These are phyloP conservation scores for Termitomyces bulborhizus DNA, from an alignment of 768 basidiomycete genomes.

Conservation along the genomic window DNA sequence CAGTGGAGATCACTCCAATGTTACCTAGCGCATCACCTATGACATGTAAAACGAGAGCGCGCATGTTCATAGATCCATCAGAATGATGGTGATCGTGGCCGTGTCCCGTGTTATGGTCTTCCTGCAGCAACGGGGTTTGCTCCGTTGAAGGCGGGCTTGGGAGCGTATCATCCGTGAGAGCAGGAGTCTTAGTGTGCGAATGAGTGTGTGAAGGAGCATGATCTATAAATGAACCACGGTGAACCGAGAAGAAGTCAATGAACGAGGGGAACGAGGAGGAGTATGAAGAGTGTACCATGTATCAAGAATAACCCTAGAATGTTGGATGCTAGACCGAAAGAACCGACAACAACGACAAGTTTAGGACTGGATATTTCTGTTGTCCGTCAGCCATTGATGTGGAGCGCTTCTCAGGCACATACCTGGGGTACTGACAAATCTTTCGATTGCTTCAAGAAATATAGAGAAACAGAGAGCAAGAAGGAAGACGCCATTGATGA, in stretches of 20 bases:
- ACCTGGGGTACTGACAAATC: constrained; percentile 43
- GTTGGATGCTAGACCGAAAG: constrained; percentile 85
- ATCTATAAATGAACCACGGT: constrained; percentile 24
- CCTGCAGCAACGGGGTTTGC: constrained; percentile 37
- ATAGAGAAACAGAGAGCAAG: constrained; percentile 3
- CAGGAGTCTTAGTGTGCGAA: constrained; percentile 6
- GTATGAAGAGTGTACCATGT: constrained; percentile 70
- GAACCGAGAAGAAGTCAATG: neutral
- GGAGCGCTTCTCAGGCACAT: constrained; percentile 44
- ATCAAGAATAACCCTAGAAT: constrained; percentile 91
- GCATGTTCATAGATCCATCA: constrained; percentile 68
- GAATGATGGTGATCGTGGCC: neutral
- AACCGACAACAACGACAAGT: constrained; percentile 61
- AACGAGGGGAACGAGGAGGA: constrained; percentile 5
- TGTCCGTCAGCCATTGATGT: constrained; percentile 29
- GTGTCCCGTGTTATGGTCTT: constrained; percentile 10
- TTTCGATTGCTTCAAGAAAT: constrained; percentile 39
- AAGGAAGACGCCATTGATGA: constrained; percentile 12
- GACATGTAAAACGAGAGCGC: constrained; percentile 87
- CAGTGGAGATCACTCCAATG: constrained; percentile 94
- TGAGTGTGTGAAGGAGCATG: constrained; percentile 47
- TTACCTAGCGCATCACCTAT: constrained; percentile 96
- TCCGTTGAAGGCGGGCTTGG: constrained; percentile 23
- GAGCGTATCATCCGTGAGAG: constrained; percentile 4
- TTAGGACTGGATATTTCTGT: constrained; percentile 64